Evolutionary conservation across 345 rosid genomes (phyloP).

Genomic region (Dipteronia dyeriana): DNA sequence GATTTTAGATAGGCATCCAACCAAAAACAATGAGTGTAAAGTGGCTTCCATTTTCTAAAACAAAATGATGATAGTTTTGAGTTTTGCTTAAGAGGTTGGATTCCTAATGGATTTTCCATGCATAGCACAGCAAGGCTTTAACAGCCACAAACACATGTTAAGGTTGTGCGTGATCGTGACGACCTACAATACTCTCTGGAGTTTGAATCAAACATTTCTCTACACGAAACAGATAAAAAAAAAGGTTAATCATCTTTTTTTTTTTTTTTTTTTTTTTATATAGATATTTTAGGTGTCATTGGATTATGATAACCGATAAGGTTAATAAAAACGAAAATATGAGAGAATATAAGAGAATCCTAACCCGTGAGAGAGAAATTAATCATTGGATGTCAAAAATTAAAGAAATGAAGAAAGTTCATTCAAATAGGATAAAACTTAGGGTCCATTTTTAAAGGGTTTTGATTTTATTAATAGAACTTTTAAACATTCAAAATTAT

Average conservation of each 20-base stretch:
- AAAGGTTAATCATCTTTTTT: no score
- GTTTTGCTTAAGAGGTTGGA: constrained; percentile 40
- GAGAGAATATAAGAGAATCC: no score
- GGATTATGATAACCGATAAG: no score
- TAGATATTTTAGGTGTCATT: no score
- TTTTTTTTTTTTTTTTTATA: no score
- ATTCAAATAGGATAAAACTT: not conserved
- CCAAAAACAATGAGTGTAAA: constrained; percentile 25
- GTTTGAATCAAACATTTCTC: no score
- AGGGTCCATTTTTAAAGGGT: not conserved
- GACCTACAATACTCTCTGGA: no score
- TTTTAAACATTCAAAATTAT: not conserved
- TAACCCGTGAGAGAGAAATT: not conserved
- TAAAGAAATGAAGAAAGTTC: not conserved
- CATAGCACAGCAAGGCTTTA: constrained; percentile 15
- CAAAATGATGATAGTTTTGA: constrained; percentile 47
- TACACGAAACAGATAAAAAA: no score
- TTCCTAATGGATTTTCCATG: constrained; percentile 33
- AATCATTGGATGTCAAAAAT: not conserved
- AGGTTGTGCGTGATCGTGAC: not conserved
- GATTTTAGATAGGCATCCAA: constrained; percentile 41
- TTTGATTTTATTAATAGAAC: not conserved
- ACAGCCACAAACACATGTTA: not conserved
- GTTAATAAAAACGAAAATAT: no score
- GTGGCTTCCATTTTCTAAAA: constrained; percentile 45